Evolutionary conservation across 768 basidiomycete genomes (phyloP), one percentile per base, ranked within the genome.

Genomic region (Boletellus ananiceps): DNA sequence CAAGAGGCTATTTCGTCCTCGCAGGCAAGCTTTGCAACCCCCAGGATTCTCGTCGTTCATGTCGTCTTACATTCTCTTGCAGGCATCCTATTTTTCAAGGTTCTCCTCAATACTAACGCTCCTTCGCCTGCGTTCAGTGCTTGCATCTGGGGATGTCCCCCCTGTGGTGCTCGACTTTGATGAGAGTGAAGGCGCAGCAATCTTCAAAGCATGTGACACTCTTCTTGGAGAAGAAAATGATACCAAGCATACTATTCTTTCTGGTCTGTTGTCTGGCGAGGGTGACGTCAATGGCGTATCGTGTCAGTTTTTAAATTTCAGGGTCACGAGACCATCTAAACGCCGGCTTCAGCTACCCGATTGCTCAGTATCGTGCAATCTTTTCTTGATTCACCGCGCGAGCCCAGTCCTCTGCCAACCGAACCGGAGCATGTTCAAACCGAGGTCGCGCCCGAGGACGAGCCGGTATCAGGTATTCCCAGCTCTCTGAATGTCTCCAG

Each of bases 271-370:
- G 38, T 72, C 74, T 40, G 78, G 75, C 16, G 67, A 77, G 37
- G 85, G 86, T 25, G 79, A 81, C 29, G 71, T 79, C 49, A 74
- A 83, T 50, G 84, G 79, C 36, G 65, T 89, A 47, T 59, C 81
- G 40, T 85, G 90, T 91, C 66, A 45, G 82, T 57, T n/a, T 1
- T 41, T 15, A 2, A 32, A 33, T 38, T n/a, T 25, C 0, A 25
- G 14, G 38, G 25, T 57, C 50, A 52, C 38, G 31, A 48, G 40
- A 47, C 47, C 4, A 49, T 18, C 29, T 46, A 41, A 44, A 21
- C 41, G 27, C 35, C 47, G 47, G n/a, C 52, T 47, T 53, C 42
- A 91, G 88, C 81, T 67, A 68, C 78, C 8, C 81, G 83, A 31
- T 61, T 90, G 44, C 54, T 77, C 32, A 82, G 83, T 57, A 79